Evolutionary conservation across 2,329 filamentous ascomycete genomes (phyloP).

Genomic region (Aspergillus nomiae): DNA sequence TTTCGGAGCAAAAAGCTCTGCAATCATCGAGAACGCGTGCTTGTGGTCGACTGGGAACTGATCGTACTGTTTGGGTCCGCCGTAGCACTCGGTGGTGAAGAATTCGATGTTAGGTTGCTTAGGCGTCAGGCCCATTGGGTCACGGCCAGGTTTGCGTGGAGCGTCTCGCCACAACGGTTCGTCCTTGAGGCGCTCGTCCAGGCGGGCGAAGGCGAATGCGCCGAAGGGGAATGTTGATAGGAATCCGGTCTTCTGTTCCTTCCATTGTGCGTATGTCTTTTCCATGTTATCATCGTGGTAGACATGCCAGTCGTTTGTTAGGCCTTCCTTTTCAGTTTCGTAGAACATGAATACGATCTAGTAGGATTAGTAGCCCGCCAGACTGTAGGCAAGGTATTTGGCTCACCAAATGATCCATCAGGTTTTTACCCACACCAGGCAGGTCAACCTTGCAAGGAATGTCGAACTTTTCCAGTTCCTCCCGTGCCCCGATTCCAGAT

Average conservation of each 20-base stretch:
- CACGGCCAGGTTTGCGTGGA: conserved; percentile 52
- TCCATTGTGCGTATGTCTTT: conserved; percentile 57
- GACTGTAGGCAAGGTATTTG: background rate
- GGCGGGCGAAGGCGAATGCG: conserved; percentile 62
- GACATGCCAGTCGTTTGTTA: conserved; percentile 60
- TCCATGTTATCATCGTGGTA: conserved; percentile 57
- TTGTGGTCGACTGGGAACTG: conserved; percentile 57
- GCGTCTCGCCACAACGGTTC: conserved; percentile 58
- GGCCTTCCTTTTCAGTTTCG: conserved; percentile 53
- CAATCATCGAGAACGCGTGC: conserved; percentile 60
- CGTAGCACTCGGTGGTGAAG: conserved; percentile 65
- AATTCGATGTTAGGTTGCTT: conserved; percentile 64
- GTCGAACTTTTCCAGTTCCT: conserved; percentile 44
- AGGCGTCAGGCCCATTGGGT: conserved; percentile 63
- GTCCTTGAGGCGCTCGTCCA: conserved; percentile 60
- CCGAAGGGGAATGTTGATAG: conserved; percentile 66
- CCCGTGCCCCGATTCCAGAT: conserved; percentile 55
- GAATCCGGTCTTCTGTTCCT: conserved; percentile 60
- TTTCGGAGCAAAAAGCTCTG: conserved; percentile 59
- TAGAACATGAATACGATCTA: conserved; percentile 63
- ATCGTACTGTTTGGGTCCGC: conserved; percentile 60
- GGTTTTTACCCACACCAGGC: conserved; percentile 56
- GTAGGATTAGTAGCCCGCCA: conserved; percentile 7
- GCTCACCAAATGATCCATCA: conserved; percentile 55
- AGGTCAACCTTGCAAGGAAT: conserved; percentile 50